These are phyloP conservation scores for Trametes cinnabarina DNA, from an alignment of 768 basidiomycete genomes.

Conservation along the genomic window DNA sequence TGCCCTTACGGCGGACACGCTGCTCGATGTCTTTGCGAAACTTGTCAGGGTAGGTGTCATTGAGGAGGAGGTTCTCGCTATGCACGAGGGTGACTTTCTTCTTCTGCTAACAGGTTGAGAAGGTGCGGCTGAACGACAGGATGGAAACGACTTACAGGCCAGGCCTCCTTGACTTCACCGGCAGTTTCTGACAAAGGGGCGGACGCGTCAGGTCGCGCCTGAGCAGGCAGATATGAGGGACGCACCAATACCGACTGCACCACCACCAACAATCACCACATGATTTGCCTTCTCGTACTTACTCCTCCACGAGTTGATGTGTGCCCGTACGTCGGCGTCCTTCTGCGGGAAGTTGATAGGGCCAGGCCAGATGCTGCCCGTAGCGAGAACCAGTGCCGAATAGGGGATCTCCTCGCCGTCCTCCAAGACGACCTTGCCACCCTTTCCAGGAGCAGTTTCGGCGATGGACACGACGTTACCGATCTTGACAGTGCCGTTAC, in stretches of 20 bases:
- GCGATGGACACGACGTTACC: slow-evolving; percentile 40
- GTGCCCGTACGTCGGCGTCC: slow-evolving; percentile 22
- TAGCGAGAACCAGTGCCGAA: slow-evolving; percentile 55
- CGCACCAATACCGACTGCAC: slow-evolving; percentile 43
- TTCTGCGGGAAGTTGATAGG: slow-evolving; percentile 44
- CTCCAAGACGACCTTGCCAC: slow-evolving; percentile 51
- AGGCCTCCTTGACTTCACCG: slow-evolving; percentile 44
- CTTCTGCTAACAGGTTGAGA: slow-evolving; percentile 15
- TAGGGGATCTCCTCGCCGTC: slow-evolving; percentile 50
- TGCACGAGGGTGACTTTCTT: slow-evolving; percentile 66
- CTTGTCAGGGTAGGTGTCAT: slow-evolving; percentile 50
- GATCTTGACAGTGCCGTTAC: slow-evolving; percentile 40
- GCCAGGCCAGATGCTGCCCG: slow-evolving; percentile 56
- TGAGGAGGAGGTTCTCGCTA: slow-evolving; percentile 49
- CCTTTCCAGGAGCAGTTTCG: slow-evolving; percentile 26
- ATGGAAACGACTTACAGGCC: slow-evolving; percentile 32
- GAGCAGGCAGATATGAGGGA: neutral
- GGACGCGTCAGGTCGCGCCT: neutral
- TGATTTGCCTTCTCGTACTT: slow-evolving; percentile 31
- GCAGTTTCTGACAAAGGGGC: slow-evolving; percentile 36
- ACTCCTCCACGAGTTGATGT: slow-evolving; percentile 31
- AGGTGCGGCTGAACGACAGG: neutral
- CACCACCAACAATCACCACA: slow-evolving; percentile 38
- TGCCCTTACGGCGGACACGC: slow-evolving; percentile 41
- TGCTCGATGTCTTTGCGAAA: slow-evolving; percentile 49